Conservation (phyloP, 2,329 filamentous ascomycete species). For the Juglanconis oblonga region DNA sequence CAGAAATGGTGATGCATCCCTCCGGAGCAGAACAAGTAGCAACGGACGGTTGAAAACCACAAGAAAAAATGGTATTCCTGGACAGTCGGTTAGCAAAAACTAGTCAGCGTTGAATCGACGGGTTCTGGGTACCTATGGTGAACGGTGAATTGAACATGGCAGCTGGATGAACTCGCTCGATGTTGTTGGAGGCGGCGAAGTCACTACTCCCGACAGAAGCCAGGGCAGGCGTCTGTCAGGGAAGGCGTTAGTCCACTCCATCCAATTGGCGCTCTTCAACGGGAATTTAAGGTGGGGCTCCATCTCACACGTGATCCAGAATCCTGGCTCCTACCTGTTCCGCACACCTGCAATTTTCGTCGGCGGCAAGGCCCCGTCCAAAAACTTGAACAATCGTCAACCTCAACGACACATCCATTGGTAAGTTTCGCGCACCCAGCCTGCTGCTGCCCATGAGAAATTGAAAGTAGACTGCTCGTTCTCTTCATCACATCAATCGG, state of each 20-base stretch:
- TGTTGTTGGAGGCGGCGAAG: neutral
- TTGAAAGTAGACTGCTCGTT: neutral
- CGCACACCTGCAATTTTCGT: constrained; percentile 6
- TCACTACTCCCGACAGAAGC: neutral
- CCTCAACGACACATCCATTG: constrained; percentile 14
- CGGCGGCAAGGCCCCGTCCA: neutral
- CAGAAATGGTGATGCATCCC: constrained; percentile 2
- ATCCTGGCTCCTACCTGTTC: neutral
- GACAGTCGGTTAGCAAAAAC: constrained; percentile 4
- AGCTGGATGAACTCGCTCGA: neutral
- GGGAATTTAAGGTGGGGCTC: no score
- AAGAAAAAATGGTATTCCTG: neutral
- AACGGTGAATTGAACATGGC: neutral
- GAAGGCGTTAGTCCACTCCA: neutral
- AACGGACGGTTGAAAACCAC: neutral
- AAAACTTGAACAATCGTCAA: constrained; percentile 3
- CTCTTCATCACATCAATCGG: neutral
- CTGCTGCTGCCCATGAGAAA: constrained; percentile 5
- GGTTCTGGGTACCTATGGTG: neutral
- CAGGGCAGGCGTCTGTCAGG: neutral
- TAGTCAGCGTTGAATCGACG: neutral
- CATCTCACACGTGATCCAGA: no score
- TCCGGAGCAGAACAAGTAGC: neutral
- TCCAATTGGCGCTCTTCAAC: neutral
- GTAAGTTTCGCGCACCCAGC: constrained; percentile 12